Evolutionary conservation across 352 stramenopile species (phyloP), one percentile per base, ranked within the genome.

Genomic region (Globisporangium sylvaticum): DNA sequence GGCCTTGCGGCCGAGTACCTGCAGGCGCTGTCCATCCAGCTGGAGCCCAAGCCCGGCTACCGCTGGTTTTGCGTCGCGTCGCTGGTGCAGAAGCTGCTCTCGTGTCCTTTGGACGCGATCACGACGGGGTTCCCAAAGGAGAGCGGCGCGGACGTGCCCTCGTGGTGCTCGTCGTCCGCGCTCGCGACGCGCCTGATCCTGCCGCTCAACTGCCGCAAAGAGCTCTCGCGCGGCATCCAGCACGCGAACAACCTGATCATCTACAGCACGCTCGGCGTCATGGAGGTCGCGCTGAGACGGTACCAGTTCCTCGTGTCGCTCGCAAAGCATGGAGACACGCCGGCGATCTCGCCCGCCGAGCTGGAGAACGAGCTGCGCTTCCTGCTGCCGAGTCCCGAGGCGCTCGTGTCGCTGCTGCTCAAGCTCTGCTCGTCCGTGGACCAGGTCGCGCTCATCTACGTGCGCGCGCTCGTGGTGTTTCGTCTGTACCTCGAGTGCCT

Each of bases 211-310:
- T 88, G 81, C 37, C 81, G 79, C 22, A 96, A 95, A 64, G 88
- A 93, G 60, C 78, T 96, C 1, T 92, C 87, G 8, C 87, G 88
- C 29, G 76, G 85, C 46, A 81, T 96, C 22, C 88, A 96, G 70
- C 84, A 95, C 67, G 66, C 60, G 34, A 91, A 88, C 65, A 75
- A 82, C 32, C 67, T 96, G 22, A 76, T 96, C 18, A 80, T 96
- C 8, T 94, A 92, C 71, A 83, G 77, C 52, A 74, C 76, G 6
- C 74, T 96, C 12, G 84, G 85, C 0, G 55, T 96, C 22, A 80
- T 95, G 44, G 77, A 92, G 29, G 75, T 76, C 2, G 78, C 75
- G 1, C 64, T 96, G 27, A 74, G 72, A 25, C 83, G 88, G 22
- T 91, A 83, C 52, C 71, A 81, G 61, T 72, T 73, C 14, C 58